Evolutionary conservation across 2,329 filamentous ascomycete species (phyloP), one percentile per base, ranked within the genome.

Genomic region (Phialophora chinensis): DNA sequence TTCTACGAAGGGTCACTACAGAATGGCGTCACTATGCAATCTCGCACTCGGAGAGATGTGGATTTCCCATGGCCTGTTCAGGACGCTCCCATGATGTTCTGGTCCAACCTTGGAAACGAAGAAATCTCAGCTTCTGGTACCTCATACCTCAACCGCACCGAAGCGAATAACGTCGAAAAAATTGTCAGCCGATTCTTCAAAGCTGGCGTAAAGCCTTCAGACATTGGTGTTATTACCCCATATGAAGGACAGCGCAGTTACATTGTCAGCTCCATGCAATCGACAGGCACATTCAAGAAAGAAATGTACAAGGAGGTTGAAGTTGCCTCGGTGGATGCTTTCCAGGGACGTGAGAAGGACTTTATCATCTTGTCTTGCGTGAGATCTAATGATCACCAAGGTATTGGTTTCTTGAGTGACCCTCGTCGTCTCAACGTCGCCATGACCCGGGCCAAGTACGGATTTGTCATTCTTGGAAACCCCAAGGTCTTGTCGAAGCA

Each of bases 71-170:
- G 95, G 95, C 95, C 95, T 2, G 92, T 97, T 33, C 87, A 85
- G 23, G 94, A 98, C 77, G 92, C 89, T 73, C 95, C 95, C 2
- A 99, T 99, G 95, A 98, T 98, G 95, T 99, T 99, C 82, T 99
- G 95, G 95, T 96, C 93, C 29, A 99, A 99, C 77, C 83, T 97
- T 63, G 95, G 95, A 67, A 96, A 96, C 67, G 95, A 99, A 79
- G 95, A 99, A 79, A 99, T 99, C 59, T 97, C 94, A 6, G 95
- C 95, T 0, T 97, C 93, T 29, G 95, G 95, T 75, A 99, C 95
- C 2, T 98, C 94, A 2, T 99, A 99, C 76, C 89, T 99, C 72
- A 99, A 99, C 79, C 91, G 95, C 55, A 98, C 95, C 1, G 95
- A 99, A 78, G 93, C 95, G 3, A 91, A 93, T 55, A 98, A 98